These are phyloP conservation scores for Fusarium sp. DNA, from an alignment of 2,329 filamentous ascomycete genomes.

Conservation along the genomic window DNA sequence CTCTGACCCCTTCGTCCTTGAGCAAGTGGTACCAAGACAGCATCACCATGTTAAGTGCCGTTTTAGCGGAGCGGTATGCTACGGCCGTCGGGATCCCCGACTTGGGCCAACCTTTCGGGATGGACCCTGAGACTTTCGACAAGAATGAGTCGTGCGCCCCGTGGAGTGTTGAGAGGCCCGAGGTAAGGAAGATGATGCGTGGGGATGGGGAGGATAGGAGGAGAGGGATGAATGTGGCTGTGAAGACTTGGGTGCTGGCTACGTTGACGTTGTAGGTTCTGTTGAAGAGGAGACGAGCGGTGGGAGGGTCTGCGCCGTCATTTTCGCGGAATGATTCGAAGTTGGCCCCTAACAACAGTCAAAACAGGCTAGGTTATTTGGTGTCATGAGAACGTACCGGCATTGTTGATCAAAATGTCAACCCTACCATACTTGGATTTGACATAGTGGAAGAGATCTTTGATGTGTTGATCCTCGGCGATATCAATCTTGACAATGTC, in stretches of 20 bases:
- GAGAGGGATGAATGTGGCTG: constrained; percentile 55
- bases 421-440: constrained; percentile 56
- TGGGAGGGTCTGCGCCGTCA: constrained; percentile 40
- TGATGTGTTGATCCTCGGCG: constrained; percentile 62
- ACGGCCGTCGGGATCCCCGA: constrained; percentile 55
- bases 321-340: constrained; percentile 53
- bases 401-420: constrained; percentile 68
- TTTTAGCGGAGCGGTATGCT: constrained; percentile 44
- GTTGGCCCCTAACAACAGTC: constrained; percentile 49
- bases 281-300: constrained; percentile 56
- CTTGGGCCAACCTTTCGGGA: constrained; percentile 61
- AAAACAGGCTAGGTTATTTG: not conserved
- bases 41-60: constrained; percentile 48
- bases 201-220: constrained; percentile 56
- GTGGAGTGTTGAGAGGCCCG: constrained; percentile 54
- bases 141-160: constrained; percentile 46
- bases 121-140: constrained; percentile 37
- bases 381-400: constrained; percentile 50
- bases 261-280: constrained; percentile 63
- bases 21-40: constrained; percentile 59
- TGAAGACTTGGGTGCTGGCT: constrained; percentile 57
- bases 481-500: constrained; percentile 64
- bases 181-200: constrained; percentile 61
- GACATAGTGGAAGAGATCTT: constrained; percentile 57
- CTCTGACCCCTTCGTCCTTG: constrained; percentile 61